Conservation (phyloP, 257 asterid genomes). For the Craterostigma plantagineum region DNA sequence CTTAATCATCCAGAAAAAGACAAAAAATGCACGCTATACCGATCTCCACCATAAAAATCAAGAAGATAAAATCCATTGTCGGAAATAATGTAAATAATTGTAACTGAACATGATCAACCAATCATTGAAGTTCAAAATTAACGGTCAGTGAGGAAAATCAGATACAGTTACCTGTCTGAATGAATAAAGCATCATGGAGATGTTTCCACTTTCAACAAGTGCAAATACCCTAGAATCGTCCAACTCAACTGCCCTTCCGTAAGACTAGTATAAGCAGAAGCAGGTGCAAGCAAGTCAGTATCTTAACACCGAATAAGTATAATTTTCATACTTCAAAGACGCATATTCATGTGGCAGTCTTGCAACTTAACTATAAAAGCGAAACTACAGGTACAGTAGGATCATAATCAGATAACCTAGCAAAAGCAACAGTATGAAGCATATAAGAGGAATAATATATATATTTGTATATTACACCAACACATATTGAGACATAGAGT, state of each 20-base stretch:
- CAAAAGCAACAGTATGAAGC: no score
- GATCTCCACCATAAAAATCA: no score
- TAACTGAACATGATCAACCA: constrained; percentile 6
- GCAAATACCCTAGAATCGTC: constrained; percentile 77
- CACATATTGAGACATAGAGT: neutral
- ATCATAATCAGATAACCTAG: neutral
- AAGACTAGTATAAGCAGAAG: constrained; percentile 38
- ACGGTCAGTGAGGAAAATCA: constrained; percentile 2
- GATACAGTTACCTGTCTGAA: constrained; percentile 43
- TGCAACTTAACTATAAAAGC: neutral
- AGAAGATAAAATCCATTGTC: no score
- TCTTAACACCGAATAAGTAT: neutral
- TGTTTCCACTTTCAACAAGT: constrained; percentile 81
- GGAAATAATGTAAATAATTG: neutral
- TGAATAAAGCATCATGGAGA: constrained; percentile 70
- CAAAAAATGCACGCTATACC: no score
- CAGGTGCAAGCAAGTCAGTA: constrained; percentile 8
- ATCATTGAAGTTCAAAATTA: constrained; percentile 1
- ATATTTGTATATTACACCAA: no score
- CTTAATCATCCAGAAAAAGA: no score
- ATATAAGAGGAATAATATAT: no score
- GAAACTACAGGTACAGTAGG: neutral
- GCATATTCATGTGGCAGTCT: neutral
- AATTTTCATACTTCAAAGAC: neutral
- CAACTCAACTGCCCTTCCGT: constrained; percentile 84